These are phyloP conservation scores for Sanghuangporus sanghuang DNA, from an alignment of 1,284 basidiomycete genomes.

Conservation along the genomic window DNA sequence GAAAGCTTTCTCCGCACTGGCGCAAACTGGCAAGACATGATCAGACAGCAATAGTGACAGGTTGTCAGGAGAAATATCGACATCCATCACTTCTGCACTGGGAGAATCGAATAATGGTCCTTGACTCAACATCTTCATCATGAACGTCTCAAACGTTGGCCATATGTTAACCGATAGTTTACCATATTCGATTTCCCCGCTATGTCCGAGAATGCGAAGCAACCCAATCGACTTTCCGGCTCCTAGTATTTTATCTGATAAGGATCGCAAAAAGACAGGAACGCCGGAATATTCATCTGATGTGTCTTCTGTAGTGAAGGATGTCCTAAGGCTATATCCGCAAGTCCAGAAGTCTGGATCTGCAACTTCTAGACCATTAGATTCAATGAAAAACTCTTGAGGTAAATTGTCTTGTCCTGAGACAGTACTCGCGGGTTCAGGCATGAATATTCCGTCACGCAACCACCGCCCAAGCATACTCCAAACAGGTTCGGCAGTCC, in stretches of 20 bases:
- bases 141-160: slow-evolving; percentile 24
- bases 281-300: slow-evolving; percentile 33
- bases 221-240: slow-evolving; percentile 80
- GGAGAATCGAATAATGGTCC: not conserved
- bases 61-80: slow-evolving; percentile 21
- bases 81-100: not conserved
- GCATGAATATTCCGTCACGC: slow-evolving; percentile 61
- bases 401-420: slow-evolving; percentile 38
- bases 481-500: slow-evolving; percentile 70
- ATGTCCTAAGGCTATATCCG: slow-evolving; percentile 56
- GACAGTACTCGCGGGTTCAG: slow-evolving; percentile 28
- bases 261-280: slow-evolving; percentile 55
- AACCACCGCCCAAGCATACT: slow-evolving; percentile 69
- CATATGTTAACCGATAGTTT: slow-evolving; percentile 28
- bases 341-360: slow-evolving; percentile 80
- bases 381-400: slow-evolving; percentile 80
- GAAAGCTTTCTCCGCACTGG: slow-evolving; percentile 49
- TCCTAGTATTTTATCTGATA: slow-evolving; percentile 55
- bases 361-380: slow-evolving; percentile 55
- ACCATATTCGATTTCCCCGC: slow-evolving; percentile 17
- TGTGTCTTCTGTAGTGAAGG: slow-evolving; percentile 19
- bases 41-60: slow-evolving; percentile 61
- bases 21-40: slow-evolving; percentile 55
- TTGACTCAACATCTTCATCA: not conserved
- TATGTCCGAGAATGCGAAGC: slow-evolving; percentile 41